Percentiles rank a stretch among this genome's conserved stretches.
These are phyloP conservation scores for Aristolochia contorta DNA, from an alignment of 164 flowering plant species.

Conservation along the genomic window DNA sequence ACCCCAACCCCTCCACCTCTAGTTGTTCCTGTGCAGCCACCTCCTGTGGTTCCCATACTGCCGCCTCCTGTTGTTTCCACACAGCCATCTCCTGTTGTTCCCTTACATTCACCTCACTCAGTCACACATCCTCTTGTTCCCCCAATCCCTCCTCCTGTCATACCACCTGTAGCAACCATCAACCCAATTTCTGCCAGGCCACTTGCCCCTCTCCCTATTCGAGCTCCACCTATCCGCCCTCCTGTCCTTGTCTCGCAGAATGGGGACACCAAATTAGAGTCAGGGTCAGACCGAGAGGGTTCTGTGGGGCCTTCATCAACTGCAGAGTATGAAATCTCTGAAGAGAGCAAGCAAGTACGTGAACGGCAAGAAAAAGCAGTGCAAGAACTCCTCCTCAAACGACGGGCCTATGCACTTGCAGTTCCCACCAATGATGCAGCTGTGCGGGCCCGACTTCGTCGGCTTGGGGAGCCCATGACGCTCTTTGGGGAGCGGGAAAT, in stretches of 20 bases:
- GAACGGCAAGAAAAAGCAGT: constrained; percentile 82
- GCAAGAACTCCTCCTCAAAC: constrained; percentile 74
- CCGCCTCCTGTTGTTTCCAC: too few relatives aligned
- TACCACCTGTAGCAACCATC: constrained; percentile 27
- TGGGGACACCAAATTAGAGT: constrained; percentile 46
- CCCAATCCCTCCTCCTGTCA: constrained; percentile 5
- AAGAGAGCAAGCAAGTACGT: constrained; percentile 60
- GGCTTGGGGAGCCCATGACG: constrained; percentile 86
- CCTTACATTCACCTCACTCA: too few relatives aligned
- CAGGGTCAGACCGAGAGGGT: constrained; percentile 55
- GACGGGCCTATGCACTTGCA: constrained; percentile 83
- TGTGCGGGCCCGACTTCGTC: constrained; percentile 79
- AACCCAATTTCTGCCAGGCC: constrained; percentile 3
- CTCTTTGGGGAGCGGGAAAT: constrained; percentile 93
- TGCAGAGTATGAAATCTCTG: constrained; percentile 64
- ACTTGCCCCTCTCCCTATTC: constrained; percentile 10
- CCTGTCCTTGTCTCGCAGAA: constrained; percentile 42
- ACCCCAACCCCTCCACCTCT: constrained; percentile 42
- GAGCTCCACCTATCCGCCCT: constrained; percentile 27
- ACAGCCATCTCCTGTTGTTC: too few relatives aligned
- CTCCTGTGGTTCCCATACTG: not conserved
- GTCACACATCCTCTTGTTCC: too few relatives aligned
- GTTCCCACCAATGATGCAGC: constrained; percentile 95
- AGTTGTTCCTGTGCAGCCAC: not conserved
- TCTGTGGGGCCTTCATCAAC: constrained; percentile 15